Conservation (phyloP, 306 rosid species). For the Begonia loranthoides region DNA sequence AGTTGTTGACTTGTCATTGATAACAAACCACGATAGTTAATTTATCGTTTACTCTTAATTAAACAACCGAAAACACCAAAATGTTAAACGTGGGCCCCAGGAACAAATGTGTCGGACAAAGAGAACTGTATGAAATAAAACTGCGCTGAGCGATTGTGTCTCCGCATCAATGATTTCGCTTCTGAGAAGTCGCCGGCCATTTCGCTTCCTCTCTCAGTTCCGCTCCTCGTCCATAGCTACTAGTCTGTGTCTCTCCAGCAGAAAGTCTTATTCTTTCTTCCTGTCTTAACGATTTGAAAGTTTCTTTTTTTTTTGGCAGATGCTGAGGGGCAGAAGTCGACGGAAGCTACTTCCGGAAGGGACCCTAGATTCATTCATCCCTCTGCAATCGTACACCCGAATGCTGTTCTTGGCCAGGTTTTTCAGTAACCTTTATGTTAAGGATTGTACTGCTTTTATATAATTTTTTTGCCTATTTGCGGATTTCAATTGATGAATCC, state of each 20-base stretch:
- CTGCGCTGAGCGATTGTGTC: neutral
- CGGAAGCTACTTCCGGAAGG: slow-evolving; percentile 9
- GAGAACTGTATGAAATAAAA: no score
- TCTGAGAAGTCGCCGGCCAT: slow-evolving; percentile 18
- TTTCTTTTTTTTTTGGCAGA: slow-evolving; percentile 11
- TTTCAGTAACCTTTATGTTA: neutral
- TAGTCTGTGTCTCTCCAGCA: slow-evolving; percentile 1
- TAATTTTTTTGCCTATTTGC: no score
- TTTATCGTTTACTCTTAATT: no score
- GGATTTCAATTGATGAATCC: no score
- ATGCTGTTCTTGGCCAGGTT: slow-evolving; percentile 65
- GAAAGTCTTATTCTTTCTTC: neutral
- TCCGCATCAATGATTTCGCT: slow-evolving; percentile 24
- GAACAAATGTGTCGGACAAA: no score
- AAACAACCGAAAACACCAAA: no score
- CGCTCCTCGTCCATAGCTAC: slow-evolving; percentile 26
- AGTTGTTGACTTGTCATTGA: no score
- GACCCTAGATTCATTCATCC: slow-evolving; percentile 42
- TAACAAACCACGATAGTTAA: no score
- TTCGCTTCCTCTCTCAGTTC: slow-evolving; percentile 12
- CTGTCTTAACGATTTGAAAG: neutral
- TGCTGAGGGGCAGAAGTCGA: slow-evolving; percentile 17
- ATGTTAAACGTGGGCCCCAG: no score
- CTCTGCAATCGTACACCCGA: slow-evolving; percentile 56
- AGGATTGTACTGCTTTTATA: no score